Evolutionary conservation across 176 grass and related monocot species (phyloP).

Genomic region (Saccharum spontaneum): DNA sequence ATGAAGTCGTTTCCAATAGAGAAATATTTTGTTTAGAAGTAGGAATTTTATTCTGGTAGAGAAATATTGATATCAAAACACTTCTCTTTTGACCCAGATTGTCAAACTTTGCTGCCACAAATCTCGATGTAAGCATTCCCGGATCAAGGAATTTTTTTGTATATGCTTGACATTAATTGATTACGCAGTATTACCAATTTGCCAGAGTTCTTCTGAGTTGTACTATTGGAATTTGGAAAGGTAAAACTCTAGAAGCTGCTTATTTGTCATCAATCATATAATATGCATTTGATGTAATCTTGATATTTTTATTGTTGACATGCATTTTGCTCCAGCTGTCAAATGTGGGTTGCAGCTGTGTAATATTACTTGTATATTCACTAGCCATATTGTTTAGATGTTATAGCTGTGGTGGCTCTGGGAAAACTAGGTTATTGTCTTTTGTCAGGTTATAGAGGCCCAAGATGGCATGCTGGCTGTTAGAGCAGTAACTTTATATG

Average conservation of each 20-base stretch:
- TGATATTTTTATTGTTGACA: not conserved
- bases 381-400: not conserved
- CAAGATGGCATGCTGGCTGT: not conserved
- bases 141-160: not conserved
- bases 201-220: slow-evolving; percentile 77
- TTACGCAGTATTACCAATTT: slow-evolving; percentile 45
- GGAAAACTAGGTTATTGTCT: not conserved
- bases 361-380: not conserved
- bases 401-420: not conserved
- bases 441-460: not conserved
- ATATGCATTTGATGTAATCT: not conserved
- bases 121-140: slow-evolving; percentile 53
- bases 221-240: slow-evolving; percentile 83
- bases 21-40: not conserved
- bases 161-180: slow-evolving; percentile 38
- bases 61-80: slow-evolving; percentile 74
- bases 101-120: slow-evolving; percentile 71
- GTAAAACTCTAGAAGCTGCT: slow-evolving; percentile 27
- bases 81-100: slow-evolving; percentile 70
- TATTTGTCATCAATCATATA: not conserved
- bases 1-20: not conserved
- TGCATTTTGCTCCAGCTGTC: not conserved
- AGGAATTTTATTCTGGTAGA: slow-evolving; percentile 36
- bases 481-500: not conserved
- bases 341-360: not conserved